These are phyloP conservation scores for Aspergillus carbonarius DNA, from an alignment of 2,329 filamentous ascomycete genomes.

Conservation along the genomic window DNA sequence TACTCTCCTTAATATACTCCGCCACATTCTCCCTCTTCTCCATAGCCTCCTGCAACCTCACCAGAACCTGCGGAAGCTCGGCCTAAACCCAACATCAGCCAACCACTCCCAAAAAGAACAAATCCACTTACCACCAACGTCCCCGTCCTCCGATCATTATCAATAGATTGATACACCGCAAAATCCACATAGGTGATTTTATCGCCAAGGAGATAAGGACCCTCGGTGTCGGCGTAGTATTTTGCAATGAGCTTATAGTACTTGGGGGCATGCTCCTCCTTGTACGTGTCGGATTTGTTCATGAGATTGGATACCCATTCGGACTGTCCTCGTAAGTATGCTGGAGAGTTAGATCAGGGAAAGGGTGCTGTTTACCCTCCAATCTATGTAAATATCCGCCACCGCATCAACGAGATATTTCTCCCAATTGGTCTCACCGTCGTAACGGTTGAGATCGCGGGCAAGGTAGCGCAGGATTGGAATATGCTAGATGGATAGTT, in stretches of 20 bases:
- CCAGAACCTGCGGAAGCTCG: slow-evolving; percentile 13
- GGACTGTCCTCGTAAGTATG: slow-evolving; percentile 3
- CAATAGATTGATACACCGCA: slow-evolving; percentile 41
- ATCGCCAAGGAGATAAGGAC: slow-evolving; percentile 41
- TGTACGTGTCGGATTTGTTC: slow-evolving; percentile 34
- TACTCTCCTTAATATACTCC: slow-evolving; percentile 1
- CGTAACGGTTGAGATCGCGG: slow-evolving; percentile 36
- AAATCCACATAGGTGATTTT: slow-evolving; percentile 42
- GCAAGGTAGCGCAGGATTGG: slow-evolving; percentile 40
- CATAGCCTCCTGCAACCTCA: slow-evolving; percentile 14
- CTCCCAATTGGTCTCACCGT: slow-evolving; percentile 38
- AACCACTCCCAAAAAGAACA: not conserved
- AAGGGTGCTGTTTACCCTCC: slow-evolving; percentile 34
- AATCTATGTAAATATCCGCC: slow-evolving; percentile 42
- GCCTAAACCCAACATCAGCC: slow-evolving; percentile 5
- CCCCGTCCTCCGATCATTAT: slow-evolving; percentile 37
- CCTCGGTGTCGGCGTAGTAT: slow-evolving; percentile 31
- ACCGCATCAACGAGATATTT: slow-evolving; percentile 41
- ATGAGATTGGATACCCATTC: slow-evolving; percentile 32
- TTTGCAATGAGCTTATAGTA: slow-evolving; percentile 33
- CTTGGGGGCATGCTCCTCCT: slow-evolving; percentile 24
- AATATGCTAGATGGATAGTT: slow-evolving; percentile 21
- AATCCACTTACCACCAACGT: slow-evolving; percentile 29
- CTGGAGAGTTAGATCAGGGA: not conserved
- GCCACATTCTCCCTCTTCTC: slow-evolving; percentile 16